Evolutionary conservation across 768 basidiomycete genomes (phyloP).

Genomic region (Lentinula guzmanii): DNA sequence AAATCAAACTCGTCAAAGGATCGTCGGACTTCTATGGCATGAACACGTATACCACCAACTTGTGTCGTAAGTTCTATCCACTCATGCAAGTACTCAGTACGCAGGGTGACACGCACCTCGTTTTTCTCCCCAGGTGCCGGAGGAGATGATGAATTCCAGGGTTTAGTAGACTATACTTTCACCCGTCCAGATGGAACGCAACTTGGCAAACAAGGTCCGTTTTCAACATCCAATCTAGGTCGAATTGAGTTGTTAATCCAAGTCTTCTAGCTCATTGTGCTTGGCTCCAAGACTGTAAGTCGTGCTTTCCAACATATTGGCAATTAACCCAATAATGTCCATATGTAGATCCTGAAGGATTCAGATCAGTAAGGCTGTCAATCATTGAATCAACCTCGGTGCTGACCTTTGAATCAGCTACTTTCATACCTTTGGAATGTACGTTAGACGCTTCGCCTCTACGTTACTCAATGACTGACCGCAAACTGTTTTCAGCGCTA

Average conservation of each 20-base stretch:
- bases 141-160: slow-evolving; percentile 60
- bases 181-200: slow-evolving; percentile 58
- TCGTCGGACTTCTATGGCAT: slow-evolving; percentile 71
- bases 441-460: slow-evolving; percentile 4
- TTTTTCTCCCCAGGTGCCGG: slow-evolving; percentile 37
- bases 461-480: neutral
- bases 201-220: slow-evolving; percentile 53
- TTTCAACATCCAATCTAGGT: neutral
- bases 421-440: slow-evolving; percentile 71
- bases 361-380: slow-evolving; percentile 43
- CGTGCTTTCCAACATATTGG: neutral
- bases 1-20: slow-evolving; percentile 50
- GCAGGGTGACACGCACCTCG: neutral
- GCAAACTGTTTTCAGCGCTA: slow-evolving; percentile 27
- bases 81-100: neutral
- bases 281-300: slow-evolving; percentile 62
- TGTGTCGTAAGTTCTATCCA: slow-evolving; percentile 39
- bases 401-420: slow-evolving; percentile 25
- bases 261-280: slow-evolving; percentile 45
- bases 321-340: neutral
- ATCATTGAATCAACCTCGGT: neutral
- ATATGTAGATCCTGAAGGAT: slow-evolving; percentile 53
- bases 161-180: slow-evolving; percentile 54
- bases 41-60: slow-evolving; percentile 67
- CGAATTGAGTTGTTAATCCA: neutral